Conservation (phyloP, 768 basidiomycete genomes). For the Lentinula detonsa region DNA sequence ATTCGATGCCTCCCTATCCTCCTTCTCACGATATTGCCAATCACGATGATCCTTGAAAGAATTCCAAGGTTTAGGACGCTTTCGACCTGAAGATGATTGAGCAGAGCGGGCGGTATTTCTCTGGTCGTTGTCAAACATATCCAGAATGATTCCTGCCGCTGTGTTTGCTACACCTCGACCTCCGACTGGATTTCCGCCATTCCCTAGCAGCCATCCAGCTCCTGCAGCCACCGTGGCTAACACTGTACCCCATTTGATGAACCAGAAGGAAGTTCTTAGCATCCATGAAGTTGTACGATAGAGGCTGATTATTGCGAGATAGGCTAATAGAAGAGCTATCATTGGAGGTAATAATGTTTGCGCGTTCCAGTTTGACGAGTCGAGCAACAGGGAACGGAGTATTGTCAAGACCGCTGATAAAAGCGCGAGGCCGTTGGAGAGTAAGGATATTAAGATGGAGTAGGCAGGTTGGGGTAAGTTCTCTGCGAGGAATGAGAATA, state of each 20-base stretch:
- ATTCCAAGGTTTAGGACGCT: slow-evolving; percentile 53
- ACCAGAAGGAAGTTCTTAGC: slow-evolving; percentile 58
- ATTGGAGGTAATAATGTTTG: slow-evolving; percentile 69
- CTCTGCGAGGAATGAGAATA: slow-evolving; percentile 49
- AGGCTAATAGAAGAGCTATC: slow-evolving; percentile 65
- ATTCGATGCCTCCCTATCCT: slow-evolving; percentile 9
- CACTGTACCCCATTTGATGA: slow-evolving; percentile 74
- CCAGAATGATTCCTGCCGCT: slow-evolving; percentile 35
- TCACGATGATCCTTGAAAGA: slow-evolving; percentile 55
- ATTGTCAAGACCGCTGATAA: slow-evolving; percentile 43
- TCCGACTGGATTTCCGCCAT: slow-evolving; percentile 26
- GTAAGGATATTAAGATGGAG: slow-evolving; percentile 39
- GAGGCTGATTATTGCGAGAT: slow-evolving; percentile 69
- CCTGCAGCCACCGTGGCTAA: slow-evolving; percentile 47
- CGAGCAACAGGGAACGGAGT: slow-evolving; percentile 38
- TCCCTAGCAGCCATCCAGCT: slow-evolving; percentile 47
- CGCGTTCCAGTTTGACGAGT: slow-evolving; percentile 46
- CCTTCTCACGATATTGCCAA: slow-evolving; percentile 45
- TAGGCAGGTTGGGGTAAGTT: slow-evolving; percentile 53
- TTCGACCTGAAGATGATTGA: slow-evolving; percentile 11
- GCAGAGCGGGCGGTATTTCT: slow-evolving; percentile 22
- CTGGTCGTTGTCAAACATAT: slow-evolving; percentile 32
- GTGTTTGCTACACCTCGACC: slow-evolving; percentile 30
- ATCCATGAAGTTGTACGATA: slow-evolving; percentile 79
- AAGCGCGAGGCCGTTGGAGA: slow-evolving; percentile 49